phyloP scores from a whole-genome alignment of 177 flowering plant genomes.

The Vitis hybrid region DNA sequence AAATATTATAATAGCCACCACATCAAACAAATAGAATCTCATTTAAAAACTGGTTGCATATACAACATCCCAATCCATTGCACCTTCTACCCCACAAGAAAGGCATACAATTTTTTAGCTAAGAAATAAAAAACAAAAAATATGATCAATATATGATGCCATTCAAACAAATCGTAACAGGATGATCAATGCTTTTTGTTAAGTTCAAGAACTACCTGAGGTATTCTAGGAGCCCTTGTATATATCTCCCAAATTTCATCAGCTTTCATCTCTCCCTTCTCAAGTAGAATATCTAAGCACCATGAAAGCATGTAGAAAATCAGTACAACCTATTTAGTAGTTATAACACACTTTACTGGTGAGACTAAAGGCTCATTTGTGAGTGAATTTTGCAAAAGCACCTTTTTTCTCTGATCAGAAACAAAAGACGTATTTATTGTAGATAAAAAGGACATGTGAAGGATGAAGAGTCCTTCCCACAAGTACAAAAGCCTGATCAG shows the following conservation, averaged over 20 bases:
- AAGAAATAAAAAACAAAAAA: not conserved
- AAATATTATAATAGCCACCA: not conserved
- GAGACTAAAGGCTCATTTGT: not conserved
- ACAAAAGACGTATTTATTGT: too few relatives aligned
- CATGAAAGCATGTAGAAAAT: slow-evolving; percentile 10
- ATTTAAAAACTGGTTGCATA: not conserved
- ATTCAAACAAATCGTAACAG: not conserved
- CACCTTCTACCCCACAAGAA: too few relatives aligned
- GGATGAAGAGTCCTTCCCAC: too few relatives aligned
- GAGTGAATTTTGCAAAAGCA: too few relatives aligned
- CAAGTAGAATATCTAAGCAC: slow-evolving; percentile 73
- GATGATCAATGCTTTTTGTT: not conserved
- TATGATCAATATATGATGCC: not conserved
- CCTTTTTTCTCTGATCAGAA: too few relatives aligned
- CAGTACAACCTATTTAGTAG: slow-evolving; percentile 6
- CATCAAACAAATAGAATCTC: not conserved
- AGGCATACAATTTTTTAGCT: too few relatives aligned
- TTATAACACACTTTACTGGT: not conserved
- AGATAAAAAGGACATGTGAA: too few relatives aligned
- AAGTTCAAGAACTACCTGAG: slow-evolving; percentile 54
- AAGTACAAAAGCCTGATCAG: too few relatives aligned
- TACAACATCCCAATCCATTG: too few relatives aligned
- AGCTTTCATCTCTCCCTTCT: slow-evolving; percentile 76
- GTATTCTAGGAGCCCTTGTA: slow-evolving; percentile 53
- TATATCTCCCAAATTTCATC: slow-evolving; percentile 86